Evolutionary conservation across 2,329 filamentous ascomycete species (phyloP).

Genomic region (Amesomyces nigricolor): DNA sequence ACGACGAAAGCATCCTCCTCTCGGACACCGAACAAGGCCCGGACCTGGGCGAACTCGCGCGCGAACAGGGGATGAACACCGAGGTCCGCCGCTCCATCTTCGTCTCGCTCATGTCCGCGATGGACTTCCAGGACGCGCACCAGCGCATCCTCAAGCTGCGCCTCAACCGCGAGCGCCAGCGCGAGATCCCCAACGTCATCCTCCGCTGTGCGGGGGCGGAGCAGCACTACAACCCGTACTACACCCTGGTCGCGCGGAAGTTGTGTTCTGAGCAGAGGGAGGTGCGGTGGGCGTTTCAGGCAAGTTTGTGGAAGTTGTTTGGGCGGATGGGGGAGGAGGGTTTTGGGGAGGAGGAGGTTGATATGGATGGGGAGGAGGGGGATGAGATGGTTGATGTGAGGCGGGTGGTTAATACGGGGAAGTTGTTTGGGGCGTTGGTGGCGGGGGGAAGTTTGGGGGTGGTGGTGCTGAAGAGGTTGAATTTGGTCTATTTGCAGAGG

Average conservation of each 20-base stretch:
- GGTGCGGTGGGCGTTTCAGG: conserved; percentile 79
- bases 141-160: conserved; percentile 72
- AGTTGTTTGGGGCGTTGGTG: conserved; percentile 49
- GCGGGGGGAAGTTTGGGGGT: conserved; percentile 42
- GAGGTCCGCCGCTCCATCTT: conserved; percentile 88
- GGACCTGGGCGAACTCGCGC: conserved; percentile 68
- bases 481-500: conserved; percentile 69
- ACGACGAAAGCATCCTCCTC: conserved; percentile 29
- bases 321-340: conserved; percentile 76
- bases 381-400: conserved; percentile 44
- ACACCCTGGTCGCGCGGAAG: conserved; percentile 74
- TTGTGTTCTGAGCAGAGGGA: conserved; percentile 65
- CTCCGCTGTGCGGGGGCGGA: conserved; percentile 83
- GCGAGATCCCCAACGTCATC: conserved; percentile 81
- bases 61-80: conserved; percentile 79
- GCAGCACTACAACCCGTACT: conserved; percentile 84
- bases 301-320: conserved; percentile 80
- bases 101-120: conserved; percentile 78
- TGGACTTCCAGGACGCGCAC: conserved; percentile 78
- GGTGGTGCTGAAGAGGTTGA: conserved; percentile 60
- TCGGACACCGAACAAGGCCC: conserved; percentile 47
- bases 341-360: conserved; percentile 55
- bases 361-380: conserved; percentile 45
- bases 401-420: conserved; percentile 48
- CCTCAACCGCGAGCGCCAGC: conserved; percentile 78